Base-by-base conservation (phyloP, 176 grass and related monocot genomes). In the Dactylis glomerata region DNA sequence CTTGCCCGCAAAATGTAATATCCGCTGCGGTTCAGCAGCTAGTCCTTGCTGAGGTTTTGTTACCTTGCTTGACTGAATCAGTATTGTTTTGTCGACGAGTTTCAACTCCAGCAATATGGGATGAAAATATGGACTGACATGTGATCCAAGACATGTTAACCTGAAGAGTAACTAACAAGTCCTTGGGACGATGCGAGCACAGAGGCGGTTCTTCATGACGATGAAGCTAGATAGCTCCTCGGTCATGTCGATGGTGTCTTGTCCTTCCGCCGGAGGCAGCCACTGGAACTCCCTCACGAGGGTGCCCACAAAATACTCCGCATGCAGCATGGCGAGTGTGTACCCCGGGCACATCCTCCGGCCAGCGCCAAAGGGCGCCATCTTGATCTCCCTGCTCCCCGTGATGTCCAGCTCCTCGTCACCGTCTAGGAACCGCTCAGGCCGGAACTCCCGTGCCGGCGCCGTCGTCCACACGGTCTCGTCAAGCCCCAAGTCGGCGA, bases 311-410 rank as follows among this genome's bases (percentile, higher is more conserved):
- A 93, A 88, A 42, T 67, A 91, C 86, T 86, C 82, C 20, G 82
- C 78, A 31, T 90, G 88, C 27, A 46, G 61, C 36, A 77, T 65
- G 23, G 82, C 88, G 15, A 86, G 6, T 12, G 6, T n/a, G 66
- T 68, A 64, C 1, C 87, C 90, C 0, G 92, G 92, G 82, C 92
- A 94, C 77, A 89, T 85, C 27, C 92, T 38, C 17, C 90, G 44
- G 44, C 92, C 92, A 0, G 58, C 90, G 23, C 92, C 90, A 9
- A 95, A 95, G 0, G 92, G 87, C 78, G 88, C 90, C 92, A 95
- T 95, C 78, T 83, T 92, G 24, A 92, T 90, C 85, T 90, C 84
- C 68, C 72, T 68, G 23, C 85, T 90, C 10, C 77, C 85, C 0
- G 70, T 92, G 5, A 92, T 22, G 63, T 92, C 84, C 57, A 92